Evolutionary conservation across 208 protist species (phyloP).

Genomic region (Trypanosoma melophagium): DNA sequence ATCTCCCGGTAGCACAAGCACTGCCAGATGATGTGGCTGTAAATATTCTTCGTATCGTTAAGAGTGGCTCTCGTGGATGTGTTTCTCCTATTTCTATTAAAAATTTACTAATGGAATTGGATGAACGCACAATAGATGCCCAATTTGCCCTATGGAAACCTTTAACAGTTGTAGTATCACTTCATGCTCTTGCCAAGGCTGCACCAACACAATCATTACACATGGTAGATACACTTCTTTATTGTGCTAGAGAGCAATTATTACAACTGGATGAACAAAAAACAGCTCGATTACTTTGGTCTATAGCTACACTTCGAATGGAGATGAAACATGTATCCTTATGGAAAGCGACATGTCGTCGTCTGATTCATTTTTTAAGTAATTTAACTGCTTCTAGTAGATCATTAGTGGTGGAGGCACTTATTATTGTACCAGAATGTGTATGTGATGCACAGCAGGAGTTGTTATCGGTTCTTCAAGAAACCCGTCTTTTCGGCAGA

Average conservation of each 20-base stretch:
- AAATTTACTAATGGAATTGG: conserved; percentile 36
- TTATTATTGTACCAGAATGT: conserved; percentile 38
- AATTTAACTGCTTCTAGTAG: conserved; percentile 42
- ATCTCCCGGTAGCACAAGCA: conserved; percentile 23
- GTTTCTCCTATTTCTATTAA: conserved; percentile 32
- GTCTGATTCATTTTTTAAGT: conserved; percentile 36
- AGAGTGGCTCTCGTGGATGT: conserved; percentile 7
- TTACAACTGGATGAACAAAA: conserved; percentile 46
- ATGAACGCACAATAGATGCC: conserved; percentile 32
- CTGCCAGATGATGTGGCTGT: conserved; percentile 34
- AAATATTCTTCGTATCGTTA: conserved; percentile 37
- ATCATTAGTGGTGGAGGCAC: conserved; percentile 48
- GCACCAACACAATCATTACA: conserved; percentile 20
- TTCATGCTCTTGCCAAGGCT: conserved; percentile 55
- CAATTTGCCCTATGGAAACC: conserved; percentile 48
- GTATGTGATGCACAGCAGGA: conserved; percentile 39
- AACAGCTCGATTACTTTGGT: conserved; percentile 62
- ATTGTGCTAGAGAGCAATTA: conserved; percentile 40
- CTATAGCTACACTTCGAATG: conserved; percentile 42
- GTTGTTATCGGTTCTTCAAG: conserved; percentile 26
- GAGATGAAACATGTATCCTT: conserved; percentile 25
- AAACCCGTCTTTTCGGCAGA: neutral
- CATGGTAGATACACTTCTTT: conserved; percentile 43
- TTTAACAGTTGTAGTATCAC: conserved; percentile 39
- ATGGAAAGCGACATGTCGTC: conserved; percentile 57